Evolutionary conservation across 306 rosid species (phyloP).

Genomic region (Spatholobus suberectus): DNA sequence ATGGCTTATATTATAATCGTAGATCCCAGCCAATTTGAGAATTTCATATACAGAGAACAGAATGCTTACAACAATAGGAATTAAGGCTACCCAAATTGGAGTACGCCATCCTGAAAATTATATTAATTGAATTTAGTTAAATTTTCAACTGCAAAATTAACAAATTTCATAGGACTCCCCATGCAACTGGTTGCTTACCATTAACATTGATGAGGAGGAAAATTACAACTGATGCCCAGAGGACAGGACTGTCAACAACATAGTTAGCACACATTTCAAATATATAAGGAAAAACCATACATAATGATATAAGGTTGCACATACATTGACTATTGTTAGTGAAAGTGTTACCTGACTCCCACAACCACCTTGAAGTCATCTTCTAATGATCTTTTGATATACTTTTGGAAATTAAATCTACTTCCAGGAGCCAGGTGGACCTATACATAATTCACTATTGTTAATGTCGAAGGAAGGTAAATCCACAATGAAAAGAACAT

Average conservation of each 20-base stretch:
- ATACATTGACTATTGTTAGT: conserved; percentile 7
- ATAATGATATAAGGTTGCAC: neutral
- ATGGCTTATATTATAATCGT: conserved; percentile 30
- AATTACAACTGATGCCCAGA: conserved; percentile 89
- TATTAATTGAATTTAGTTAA: neutral
- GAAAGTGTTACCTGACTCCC: conserved; percentile 75
- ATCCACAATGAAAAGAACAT: neutral
- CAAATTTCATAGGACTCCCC: neutral
- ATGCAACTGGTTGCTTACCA: conserved; percentile 56
- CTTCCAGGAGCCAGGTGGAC: conserved; percentile 85
- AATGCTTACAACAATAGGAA: conserved; percentile 75
- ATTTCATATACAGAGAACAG: neutral
- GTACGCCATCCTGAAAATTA: conserved; percentile 79
- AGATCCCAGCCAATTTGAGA: neutral
- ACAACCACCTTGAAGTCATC: conserved; percentile 92
- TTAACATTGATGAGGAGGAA: conserved; percentile 73
- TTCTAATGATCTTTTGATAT: conserved; percentile 90
- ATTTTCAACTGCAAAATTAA: conserved; percentile 5
- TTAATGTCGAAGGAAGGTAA: conserved; percentile 18
- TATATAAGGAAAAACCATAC: conserved; percentile 20
- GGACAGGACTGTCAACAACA: conserved; percentile 73
- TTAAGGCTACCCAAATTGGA: conserved; percentile 68
- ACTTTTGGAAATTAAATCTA: conserved; percentile 90
- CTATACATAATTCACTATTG: conserved; percentile 53
- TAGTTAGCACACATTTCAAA: conserved; percentile 39